These are phyloP conservation scores for Diplodia scrobiculata DNA, from an alignment of 2,329 filamentous ascomycete genomes.

Conservation along the genomic window DNA sequence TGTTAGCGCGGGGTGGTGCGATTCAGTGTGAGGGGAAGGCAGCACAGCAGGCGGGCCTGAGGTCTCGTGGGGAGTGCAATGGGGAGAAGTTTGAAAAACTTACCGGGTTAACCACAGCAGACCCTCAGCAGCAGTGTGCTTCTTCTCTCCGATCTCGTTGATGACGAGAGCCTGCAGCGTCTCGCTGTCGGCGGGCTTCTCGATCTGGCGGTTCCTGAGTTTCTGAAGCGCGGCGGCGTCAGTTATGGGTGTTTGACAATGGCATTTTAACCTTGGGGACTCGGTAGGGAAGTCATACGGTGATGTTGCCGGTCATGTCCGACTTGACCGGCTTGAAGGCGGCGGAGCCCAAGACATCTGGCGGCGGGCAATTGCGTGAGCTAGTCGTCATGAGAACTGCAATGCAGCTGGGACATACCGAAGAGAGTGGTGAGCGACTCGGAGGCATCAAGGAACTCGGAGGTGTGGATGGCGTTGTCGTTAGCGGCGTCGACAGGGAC, in stretches of 20 bases:
- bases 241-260: not conserved
- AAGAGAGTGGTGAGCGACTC: constrained; percentile 87
- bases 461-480: constrained; percentile 72
- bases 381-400: not conserved
- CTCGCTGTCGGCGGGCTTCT: constrained; percentile 74
- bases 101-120: constrained; percentile 89
- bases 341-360: constrained; percentile 64
- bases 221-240: constrained; percentile 61
- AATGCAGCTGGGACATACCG: constrained; percentile 55
- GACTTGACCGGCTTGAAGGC: constrained; percentile 90
- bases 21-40: not conserved
- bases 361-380: not conserved
- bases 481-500: constrained; percentile 77
- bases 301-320: constrained; percentile 89
- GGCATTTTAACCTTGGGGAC: not conserved
- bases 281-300: constrained; percentile 56
- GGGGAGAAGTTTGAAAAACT: constrained; percentile 34
- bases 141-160: constrained; percentile 87
- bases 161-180: constrained; percentile 81
- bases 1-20: constrained; percentile 13
- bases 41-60: not conserved
- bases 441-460: constrained; percentile 86
- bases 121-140: constrained; percentile 85
- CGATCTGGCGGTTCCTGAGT: constrained; percentile 79
- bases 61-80: not conserved